These are phyloP conservation scores for Kregervanrija pseudodelftensis DNA, from an alignment of 805 yeast genomes.

Conservation along the genomic window DNA sequence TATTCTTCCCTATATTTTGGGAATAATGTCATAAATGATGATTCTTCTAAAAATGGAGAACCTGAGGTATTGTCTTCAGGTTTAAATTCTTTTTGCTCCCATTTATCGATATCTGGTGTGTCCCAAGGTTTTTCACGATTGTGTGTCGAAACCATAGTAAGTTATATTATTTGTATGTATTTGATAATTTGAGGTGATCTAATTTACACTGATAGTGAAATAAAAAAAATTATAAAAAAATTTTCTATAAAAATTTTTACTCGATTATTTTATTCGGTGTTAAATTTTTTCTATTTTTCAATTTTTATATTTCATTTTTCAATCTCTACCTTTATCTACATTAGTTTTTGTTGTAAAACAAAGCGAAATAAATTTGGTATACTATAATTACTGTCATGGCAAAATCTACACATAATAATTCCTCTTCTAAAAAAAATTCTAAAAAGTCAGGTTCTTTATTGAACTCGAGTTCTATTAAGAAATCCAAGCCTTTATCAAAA, in stretches of 20 bases:
- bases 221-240: too few relatives aligned
- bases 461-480: background rate
- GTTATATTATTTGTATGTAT: background rate
- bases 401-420: background rate
- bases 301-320: too few relatives aligned
- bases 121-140: conserved; percentile 98
- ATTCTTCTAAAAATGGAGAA: conserved; percentile 87
- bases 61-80: conserved; percentile 88
- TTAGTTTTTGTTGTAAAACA: background rate
- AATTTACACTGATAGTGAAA: too few relatives aligned
- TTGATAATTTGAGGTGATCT: background rate
- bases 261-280: too few relatives aligned
- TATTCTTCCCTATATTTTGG: conserved; percentile 95
- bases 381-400: too few relatives aligned
- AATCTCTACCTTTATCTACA: too few relatives aligned
- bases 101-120: conserved; percentile 87
- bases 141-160: conserved; percentile 79
- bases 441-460: background rate
- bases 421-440: background rate
- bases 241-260: too few relatives aligned
- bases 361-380: background rate
- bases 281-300: too few relatives aligned
- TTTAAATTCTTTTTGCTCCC: conserved; percentile 83
- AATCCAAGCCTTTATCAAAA: conserved; percentile 12
- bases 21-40: conserved; percentile 88